Base-by-base conservation (phyloP, 169 alveolate species). In the Cryptosporidium muris region DNA sequence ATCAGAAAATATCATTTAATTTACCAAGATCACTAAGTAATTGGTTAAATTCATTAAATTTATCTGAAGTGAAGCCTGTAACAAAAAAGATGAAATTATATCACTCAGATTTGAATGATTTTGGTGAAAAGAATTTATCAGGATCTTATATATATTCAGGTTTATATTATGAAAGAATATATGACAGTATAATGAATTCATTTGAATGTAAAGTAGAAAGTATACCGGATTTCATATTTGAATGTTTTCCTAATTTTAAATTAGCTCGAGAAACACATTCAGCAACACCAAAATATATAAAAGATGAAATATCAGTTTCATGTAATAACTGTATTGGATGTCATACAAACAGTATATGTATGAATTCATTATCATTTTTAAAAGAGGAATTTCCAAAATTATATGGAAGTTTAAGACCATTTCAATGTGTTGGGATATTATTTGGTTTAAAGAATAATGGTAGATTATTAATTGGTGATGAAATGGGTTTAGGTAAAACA, bases 401-500 rank as follows among this genome's bases (percentile, higher is more conserved):
- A 49, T 91, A 81, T 80, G 66, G 54, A 9, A 90, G 91, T 51
- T 82, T 95, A 80, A 90, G 82, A 66, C 94, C 95, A 16, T 98
- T 96, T 89, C 97, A 98, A 91, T 88, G 85, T 81, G 98, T 95
- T 65, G 99, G 99, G 40, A 94, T 98, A 12, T 80, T 90, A 43
- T 96, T 92, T 88, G 99, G 98, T 1, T 64, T 97, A 47, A 89
- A 85, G 62, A 91, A 95, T 66, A 94, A 94, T 81, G 99, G 99
- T 8, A 92, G 99, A 63, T 92, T 93, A 42, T 81, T 98, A 62
- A 93, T 98, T 7, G 99, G 98, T 3, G 99, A 96, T 88, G 99
- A 97, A 81, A 97, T 97, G 99, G 99, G 99, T 3, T 97, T 97
- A 12, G 99, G 99, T 43, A 98, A 98, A 89, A 97, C 99, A 2